Evolutionary conservation across 768 basidiomycete genomes (phyloP), one percentile per base, ranked within the genome.

Genomic region (Macrolepiota albuminosa): DNA sequence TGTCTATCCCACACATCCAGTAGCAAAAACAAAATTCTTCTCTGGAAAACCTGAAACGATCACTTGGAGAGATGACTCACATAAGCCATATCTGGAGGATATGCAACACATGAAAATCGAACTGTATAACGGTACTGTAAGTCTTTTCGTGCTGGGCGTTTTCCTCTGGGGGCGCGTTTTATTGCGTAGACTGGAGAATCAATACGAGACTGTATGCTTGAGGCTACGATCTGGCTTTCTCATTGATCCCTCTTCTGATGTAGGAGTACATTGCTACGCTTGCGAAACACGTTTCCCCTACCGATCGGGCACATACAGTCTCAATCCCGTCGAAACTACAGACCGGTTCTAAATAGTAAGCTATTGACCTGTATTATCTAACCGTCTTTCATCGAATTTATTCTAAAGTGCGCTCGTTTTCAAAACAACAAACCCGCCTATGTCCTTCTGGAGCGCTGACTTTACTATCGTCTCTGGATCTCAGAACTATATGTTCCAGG

Each of bases 1-100:
- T 7, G 67, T 86, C 29, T 85, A 82, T 60, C 80, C 83, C 1
- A 85, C 81, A 0, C 67, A 75, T 16, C 86, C 85, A 4, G 61
- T 79, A 16, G 70, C 78, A 36, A 71, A 67, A 21, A 81, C 84
- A 0, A 73, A 77, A 3, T 78, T 78, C 61, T 66, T 67, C 34
- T 74, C 80, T 39, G 84, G 83, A 9, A 69, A 75, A 45, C 70
- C 73, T 5, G 73, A 73, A 26, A 43, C 66, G 9, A 66, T 85
- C 4, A 76, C 68, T 4, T 88, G 86, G 86, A 69, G 67, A 40
- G 84, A 87, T 43, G 79, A 84, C 47, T 67, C 70, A 6, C 67
- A 48, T 0, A 61, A 62, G 8, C 85, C 86, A 0, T 64, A 66
- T 24, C 60, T 87, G 6, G 56, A 57, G 36, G 67, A 76, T 13